Conservation (phyloP, 352 stramenopile species). For the Pseudoperonospora humuli region DNA sequence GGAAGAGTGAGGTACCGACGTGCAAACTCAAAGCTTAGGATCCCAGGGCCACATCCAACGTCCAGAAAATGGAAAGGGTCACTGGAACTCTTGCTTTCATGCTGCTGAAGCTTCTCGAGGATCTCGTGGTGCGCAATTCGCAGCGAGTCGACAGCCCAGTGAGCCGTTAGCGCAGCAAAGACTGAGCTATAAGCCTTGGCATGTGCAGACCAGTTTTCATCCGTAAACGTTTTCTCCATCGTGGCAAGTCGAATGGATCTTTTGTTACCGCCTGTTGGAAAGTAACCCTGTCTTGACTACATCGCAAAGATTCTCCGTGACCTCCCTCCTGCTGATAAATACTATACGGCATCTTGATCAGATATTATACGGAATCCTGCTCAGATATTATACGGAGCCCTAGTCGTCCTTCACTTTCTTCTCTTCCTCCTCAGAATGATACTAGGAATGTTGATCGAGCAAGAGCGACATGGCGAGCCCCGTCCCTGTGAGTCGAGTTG, state of each 20-base stretch:
- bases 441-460: too few relatives aligned
- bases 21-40: slow-evolving; percentile 32
- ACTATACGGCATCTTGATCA: too few relatives aligned
- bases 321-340: too few relatives aligned
- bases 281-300: too few relatives aligned
- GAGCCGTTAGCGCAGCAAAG: slow-evolving; percentile 9
- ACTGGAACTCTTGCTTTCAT: slow-evolving; percentile 3
- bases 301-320: too few relatives aligned
- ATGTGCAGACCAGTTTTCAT: slow-evolving; percentile 22
- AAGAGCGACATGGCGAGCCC: background rate
- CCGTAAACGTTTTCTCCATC: slow-evolving; percentile 23
- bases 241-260: too few relatives aligned
- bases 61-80: slow-evolving; percentile 27
- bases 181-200: slow-evolving; percentile 16
- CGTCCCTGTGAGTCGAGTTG: too few relatives aligned
- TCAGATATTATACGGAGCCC: too few relatives aligned
- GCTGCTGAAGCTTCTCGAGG: slow-evolving; percentile 7
- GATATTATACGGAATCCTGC: too few relatives aligned
- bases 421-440: too few relatives aligned
- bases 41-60: slow-evolving; percentile 26
- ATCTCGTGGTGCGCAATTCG: slow-evolving; percentile 18
- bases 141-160: slow-evolving; percentile 17
- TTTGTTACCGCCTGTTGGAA: too few relatives aligned
- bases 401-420: too few relatives aligned
- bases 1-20: slow-evolving; percentile 16